Conservation (phyloP, 2,329 filamentous ascomycete genomes). For the Xylaria sp. region DNA sequence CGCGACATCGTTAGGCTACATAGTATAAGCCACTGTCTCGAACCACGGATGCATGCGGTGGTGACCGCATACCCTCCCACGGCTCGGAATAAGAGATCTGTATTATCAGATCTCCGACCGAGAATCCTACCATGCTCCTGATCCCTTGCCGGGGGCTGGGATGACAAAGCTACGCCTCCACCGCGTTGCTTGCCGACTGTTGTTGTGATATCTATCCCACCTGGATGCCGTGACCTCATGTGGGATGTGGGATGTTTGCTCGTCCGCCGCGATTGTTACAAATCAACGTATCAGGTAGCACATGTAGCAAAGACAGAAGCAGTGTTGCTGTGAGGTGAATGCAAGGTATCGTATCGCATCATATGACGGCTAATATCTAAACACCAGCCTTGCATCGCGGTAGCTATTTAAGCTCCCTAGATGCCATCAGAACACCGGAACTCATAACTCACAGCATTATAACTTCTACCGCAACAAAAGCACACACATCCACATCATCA, state of each 20-base stretch:
- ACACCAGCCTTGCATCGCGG: too few species aligned
- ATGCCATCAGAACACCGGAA: background rate
- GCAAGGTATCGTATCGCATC: background rate
- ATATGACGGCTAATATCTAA: conserved; percentile 2
- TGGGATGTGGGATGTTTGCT: conserved; percentile 26
- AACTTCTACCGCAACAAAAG: background rate
- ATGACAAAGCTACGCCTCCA: background rate
- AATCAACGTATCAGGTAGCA: conserved; percentile 12
- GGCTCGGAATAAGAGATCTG: conserved; percentile 18
- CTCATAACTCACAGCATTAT: background rate
- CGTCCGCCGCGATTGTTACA: conserved; percentile 22
- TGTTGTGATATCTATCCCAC: conserved; percentile 9
- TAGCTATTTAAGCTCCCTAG: background rate
- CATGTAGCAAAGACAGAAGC: background rate
- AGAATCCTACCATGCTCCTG: background rate
- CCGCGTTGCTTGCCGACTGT: background rate
- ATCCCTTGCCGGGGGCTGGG: background rate
- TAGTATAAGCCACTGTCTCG: background rate
- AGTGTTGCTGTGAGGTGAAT: background rate
- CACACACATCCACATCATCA: background rate
- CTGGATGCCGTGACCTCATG: background rate
- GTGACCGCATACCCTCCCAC: background rate
- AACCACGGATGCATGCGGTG: background rate
- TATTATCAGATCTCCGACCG: background rate
- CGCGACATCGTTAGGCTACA: background rate